Percentiles rank a stretch among this genome's conserved stretches.
phyloP scores from a whole-genome alignment of 2,329 filamentous ascomycete species.

The Aspergillus floridensis region DNA sequence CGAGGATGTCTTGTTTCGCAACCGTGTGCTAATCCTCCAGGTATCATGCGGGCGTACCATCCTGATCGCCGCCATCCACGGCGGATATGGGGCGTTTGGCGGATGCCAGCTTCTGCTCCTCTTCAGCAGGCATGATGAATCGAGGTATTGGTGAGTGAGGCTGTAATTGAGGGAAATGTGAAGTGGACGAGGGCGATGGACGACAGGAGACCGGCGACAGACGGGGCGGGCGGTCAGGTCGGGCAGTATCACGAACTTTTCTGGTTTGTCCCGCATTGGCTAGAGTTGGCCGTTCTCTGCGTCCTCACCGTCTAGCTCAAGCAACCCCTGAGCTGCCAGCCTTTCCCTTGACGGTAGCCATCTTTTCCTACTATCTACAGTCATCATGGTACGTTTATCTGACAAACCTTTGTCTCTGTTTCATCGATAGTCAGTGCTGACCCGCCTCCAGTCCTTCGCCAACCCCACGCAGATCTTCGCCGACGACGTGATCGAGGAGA shows the following conservation, averaged over 20 bases:
- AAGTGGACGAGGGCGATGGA: conserved; percentile 1
- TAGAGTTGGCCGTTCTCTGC: conserved; percentile 11
- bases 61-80: conserved; percentile 49
- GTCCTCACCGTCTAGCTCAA: conserved; percentile 5
- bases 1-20: background rate
- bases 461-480: conserved; percentile 98
- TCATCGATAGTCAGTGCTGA: conserved; percentile 13
- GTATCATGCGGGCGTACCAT: conserved; percentile 23
- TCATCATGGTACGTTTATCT: conserved; percentile 30
- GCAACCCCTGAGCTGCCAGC: conserved; percentile 22
- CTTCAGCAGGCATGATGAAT: conserved; percentile 30
- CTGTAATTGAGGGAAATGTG: background rate
- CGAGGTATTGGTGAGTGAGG: background rate
- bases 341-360: conserved; percentile 16
- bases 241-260: conserved; percentile 33
- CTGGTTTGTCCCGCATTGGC: conserved; percentile 24
- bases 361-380: conserved; percentile 15
- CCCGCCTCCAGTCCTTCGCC: conserved; percentile 35
- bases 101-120: conserved; percentile 28
- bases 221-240: conserved; percentile 23
- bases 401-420: background rate
- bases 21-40: background rate
- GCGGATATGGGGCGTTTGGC: conserved; percentile 59
- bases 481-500: conserved; percentile 94
- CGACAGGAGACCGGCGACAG: background rate